phyloP scores from a whole-genome alignment of 1,284 basidiomycete genomes.

The Microbotryomycetes sp. region DNA sequence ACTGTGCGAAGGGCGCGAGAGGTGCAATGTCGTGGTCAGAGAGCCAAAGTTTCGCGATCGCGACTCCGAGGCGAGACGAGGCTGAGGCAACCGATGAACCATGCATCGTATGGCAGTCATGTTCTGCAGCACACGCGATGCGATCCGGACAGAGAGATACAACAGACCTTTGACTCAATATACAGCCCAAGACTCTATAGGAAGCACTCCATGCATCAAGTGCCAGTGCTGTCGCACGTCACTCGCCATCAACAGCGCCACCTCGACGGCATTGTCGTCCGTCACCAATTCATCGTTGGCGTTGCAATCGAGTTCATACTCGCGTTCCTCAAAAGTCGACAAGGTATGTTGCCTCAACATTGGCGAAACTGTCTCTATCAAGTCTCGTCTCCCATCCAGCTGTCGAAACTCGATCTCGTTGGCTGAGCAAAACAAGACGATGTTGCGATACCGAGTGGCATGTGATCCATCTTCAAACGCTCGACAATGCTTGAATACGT shows the following conservation, averaged over 20 bases:
- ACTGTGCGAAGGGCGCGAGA: too few species aligned
- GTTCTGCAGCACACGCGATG: neutral
- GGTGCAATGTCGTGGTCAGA: too few species aligned
- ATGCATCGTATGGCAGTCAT: too few species aligned
- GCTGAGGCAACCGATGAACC: too few species aligned
- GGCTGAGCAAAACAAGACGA: constrained; percentile 27
- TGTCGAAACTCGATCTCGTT: constrained; percentile 7
- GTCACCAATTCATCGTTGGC: neutral
- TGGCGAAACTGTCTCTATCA: constrained; percentile 7
- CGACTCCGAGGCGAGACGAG: too few species aligned
- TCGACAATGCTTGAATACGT: constrained; percentile 65
- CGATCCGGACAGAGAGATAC: neutral
- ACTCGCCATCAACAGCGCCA: constrained; percentile 7
- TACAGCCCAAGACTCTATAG: constrained; percentile 25
- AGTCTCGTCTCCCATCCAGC: constrained; percentile 8
- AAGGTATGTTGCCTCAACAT: constrained; percentile 18
- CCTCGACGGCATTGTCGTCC: constrained; percentile 1
- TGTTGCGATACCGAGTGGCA: constrained; percentile 17
- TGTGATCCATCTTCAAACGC: constrained; percentile 62
- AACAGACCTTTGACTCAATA: constrained; percentile 13
- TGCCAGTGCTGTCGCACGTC: constrained; percentile 27
- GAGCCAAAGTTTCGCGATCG: too few species aligned
- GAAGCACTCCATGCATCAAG: constrained; percentile 29
- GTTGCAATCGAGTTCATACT: constrained; percentile 18
- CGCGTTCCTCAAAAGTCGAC: constrained; percentile 9